phyloP scores from a whole-genome alignment of 192 early-diverging fungal genomes.

The Dimargaris verticillata region DNA sequence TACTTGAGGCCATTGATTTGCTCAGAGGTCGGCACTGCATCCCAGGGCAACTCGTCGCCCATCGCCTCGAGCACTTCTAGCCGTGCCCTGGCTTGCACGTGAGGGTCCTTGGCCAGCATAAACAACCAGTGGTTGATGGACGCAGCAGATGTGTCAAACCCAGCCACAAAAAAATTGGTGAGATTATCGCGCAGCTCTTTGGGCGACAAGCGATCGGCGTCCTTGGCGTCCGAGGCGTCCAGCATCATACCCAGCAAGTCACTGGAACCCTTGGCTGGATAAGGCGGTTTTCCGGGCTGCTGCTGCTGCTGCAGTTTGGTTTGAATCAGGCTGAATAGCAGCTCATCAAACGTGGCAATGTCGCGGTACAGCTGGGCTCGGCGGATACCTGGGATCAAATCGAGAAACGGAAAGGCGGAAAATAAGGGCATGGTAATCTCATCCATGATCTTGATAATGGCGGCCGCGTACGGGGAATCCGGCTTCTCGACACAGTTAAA shows the following conservation, averaged over 20 bases:
- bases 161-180: conserved; percentile 34
- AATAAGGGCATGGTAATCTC: conserved; percentile 27
- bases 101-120: conserved; percentile 23
- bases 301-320: conserved; percentile 17
- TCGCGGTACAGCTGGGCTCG: conserved; percentile 1
- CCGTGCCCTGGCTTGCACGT: conserved; percentile 37
- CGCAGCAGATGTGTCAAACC: conserved; percentile 41
- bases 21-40: conserved; percentile 29
- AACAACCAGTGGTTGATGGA: conserved; percentile 31
- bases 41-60: conserved; percentile 28
- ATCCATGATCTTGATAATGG: conserved; percentile 27
- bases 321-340: conserved; percentile 26
- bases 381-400: conserved; percentile 15
- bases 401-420: conserved; percentile 33
- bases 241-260: conserved; percentile 37
- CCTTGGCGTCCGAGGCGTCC: conserved; percentile 28
- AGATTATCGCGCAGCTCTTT: conserved; percentile 33
- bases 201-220: conserved; percentile 10
- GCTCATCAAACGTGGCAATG: conserved; percentile 10
- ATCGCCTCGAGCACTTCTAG: conserved; percentile 30
- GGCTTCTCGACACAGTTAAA: conserved; percentile 30
- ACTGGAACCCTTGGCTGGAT: conserved; percentile 18
- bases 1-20: conserved; percentile 34
- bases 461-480: conserved; percentile 23
- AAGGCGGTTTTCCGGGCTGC: conserved; percentile 7